phyloP scores from a whole-genome alignment of 306 rosid genomes.

The Alnus glutinosa region DNA sequence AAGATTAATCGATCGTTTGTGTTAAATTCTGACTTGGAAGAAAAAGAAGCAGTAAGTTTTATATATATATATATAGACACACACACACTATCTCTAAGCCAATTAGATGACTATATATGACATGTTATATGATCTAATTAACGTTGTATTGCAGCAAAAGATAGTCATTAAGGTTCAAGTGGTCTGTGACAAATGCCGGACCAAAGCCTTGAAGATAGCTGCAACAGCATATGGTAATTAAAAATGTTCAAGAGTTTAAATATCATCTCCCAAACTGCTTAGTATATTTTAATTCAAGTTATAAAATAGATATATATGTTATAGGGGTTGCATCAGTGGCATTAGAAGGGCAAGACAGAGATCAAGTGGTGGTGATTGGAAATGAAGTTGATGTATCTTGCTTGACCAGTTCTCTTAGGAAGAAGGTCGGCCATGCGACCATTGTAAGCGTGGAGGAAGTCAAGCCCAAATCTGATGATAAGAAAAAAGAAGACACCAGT shows the following conservation, averaged over 20 bases:
- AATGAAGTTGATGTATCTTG: constrained; percentile 51
- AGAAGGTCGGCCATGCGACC: constrained; percentile 42
- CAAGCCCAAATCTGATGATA: background rate
- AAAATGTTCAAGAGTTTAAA: background rate
- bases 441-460: constrained; percentile 43
- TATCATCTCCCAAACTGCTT: background rate
- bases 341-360: constrained; percentile 36
- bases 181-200: constrained; percentile 34
- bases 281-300: too few relatives aligned
- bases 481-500: background rate
- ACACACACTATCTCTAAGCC: too few relatives aligned
- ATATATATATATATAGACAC: too few relatives aligned
- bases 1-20: too few relatives aligned
- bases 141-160: constrained; percentile 42
- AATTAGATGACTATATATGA: too few relatives aligned
- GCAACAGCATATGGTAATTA: constrained; percentile 37
- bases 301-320: background rate
- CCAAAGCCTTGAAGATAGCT: constrained; percentile 42
- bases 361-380: constrained; percentile 45
- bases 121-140: background rate
- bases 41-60: too few relatives aligned
- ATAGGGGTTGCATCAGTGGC: constrained; percentile 42
- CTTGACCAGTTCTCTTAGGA: constrained; percentile 43
- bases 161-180: constrained; percentile 51
- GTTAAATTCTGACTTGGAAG: too few relatives aligned